Percentiles rank a stretch among this genome's conserved stretches.
These are phyloP conservation scores for Adansonia madagascariensis DNA, from an alignment of 441 rosid genomes.

Conservation along the genomic window DNA sequence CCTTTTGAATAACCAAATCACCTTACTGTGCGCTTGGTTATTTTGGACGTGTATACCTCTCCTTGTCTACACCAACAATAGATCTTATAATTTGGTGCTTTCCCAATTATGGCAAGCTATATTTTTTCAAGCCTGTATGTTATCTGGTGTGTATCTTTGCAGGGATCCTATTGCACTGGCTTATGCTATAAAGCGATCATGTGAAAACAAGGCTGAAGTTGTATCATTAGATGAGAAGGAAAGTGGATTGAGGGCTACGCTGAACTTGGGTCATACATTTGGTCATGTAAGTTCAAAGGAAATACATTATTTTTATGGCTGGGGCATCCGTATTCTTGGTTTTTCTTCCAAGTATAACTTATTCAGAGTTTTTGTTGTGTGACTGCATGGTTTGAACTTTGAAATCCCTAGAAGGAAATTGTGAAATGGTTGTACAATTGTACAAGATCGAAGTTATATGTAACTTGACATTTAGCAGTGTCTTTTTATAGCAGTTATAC, in stretches of 20 bases:
- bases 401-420: neutral
- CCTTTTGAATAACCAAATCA: neutral
- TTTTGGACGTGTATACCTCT: neutral
- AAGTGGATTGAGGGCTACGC: constrained; percentile 86
- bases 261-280: constrained; percentile 96
- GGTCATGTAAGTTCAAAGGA: constrained; percentile 75
- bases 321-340: constrained; percentile 1
- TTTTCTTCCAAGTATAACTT: neutral
- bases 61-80: neutral
- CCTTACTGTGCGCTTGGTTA: neutral
- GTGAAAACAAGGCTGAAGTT: constrained; percentile 97
- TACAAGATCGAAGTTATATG: neutral
- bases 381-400: neutral
- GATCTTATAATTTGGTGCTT: neutral
- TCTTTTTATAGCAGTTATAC: neutral
- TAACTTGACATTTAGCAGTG: neutral
- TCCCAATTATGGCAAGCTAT: neutral
- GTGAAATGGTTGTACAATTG: neutral
- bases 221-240: constrained; percentile 98
- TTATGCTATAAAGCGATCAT: constrained; percentile 91
- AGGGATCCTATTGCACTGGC: constrained; percentile 90
- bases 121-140: constrained; percentile 7
- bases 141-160: constrained; percentile 27
- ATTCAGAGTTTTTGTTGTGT: neutral
- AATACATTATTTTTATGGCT: neutral